Evolutionary conservation across 805 yeast genomes (phyloP).

Genomic region (Clavispora asparagi): DNA sequence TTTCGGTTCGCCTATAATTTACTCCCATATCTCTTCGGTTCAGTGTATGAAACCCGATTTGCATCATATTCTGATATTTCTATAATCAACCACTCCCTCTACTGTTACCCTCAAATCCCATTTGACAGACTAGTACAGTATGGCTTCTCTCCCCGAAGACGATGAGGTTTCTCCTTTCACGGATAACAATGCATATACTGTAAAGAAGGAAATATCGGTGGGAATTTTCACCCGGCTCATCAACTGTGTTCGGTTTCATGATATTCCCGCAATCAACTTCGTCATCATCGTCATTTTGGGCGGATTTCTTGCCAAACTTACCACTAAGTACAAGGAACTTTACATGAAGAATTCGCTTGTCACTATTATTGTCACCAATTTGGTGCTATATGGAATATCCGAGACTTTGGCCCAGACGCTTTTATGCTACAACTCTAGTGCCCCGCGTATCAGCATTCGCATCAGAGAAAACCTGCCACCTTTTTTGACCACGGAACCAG

Average conservation of each 20-base stretch:
- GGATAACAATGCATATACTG: background rate
- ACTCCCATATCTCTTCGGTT: too few species aligned
- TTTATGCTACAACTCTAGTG: slow-evolving; percentile 19
- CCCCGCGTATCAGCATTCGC: slow-evolving; percentile 19
- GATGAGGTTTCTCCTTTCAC: background rate
- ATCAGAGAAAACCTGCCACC: slow-evolving; percentile 4
- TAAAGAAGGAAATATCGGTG: slow-evolving; percentile 8
- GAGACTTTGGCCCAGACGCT: slow-evolving; percentile 85
- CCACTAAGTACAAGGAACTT: slow-evolving; percentile 52
- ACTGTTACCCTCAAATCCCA: too few species aligned
- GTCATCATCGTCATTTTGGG: slow-evolving; percentile 46
- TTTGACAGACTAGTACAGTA: background rate
- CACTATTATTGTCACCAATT: slow-evolving; percentile 78
- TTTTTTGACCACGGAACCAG: background rate
- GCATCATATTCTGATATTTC: too few species aligned
- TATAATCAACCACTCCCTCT: background rate
- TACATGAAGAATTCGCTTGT: slow-evolving; percentile 62
- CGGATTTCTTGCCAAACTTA: slow-evolving; percentile 44
- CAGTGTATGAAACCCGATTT: too few species aligned
- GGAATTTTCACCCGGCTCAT: slow-evolving; percentile 17
- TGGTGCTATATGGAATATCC: slow-evolving; percentile 82
- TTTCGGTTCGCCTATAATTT: too few species aligned
- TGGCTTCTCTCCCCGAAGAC: background rate
- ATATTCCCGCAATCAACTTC: slow-evolving; percentile 56
- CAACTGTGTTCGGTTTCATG: slow-evolving; percentile 35